Evolutionary conservation across 2,329 filamentous ascomycete species (phyloP), one percentile per base, ranked within the genome.

Genomic region (Alternaria brassicicola): DNA sequence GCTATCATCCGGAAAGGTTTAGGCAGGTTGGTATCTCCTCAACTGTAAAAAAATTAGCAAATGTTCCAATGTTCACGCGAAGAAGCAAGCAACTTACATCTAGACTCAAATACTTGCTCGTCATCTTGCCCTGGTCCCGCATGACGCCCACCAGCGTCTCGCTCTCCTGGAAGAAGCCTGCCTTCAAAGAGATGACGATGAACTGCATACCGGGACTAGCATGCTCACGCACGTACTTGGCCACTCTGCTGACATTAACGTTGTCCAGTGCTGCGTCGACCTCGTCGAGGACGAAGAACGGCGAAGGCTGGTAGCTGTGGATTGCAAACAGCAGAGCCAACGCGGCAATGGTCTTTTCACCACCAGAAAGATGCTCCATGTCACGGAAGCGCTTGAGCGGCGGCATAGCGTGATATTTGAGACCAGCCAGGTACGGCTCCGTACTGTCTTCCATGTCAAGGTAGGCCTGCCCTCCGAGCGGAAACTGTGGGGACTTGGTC

Each of bases 391-490:
- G 92, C 81, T 99, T 99, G 62, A 97, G 87, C 1, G 95, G 95
- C 19, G 95, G 95, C 93, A 98, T 99, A 62, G 95, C 96, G 76
- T 98, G 93, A 79, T 99, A 99, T 75, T 97, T 97, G 79, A 99
- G 93, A 30, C 95, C 95, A 38, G 91, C 92, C 4, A 97, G 86
- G 77, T 98, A 99, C 0, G 95, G 95, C 72, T 96, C 94, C 64
- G 97, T 93, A n/a, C 89, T 91, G 76, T 99, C 94, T 75, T 97
- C 93, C 76, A 96, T 93, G 73, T 97, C 93, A 46, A 99, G 88
- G 74, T 97, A 97, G 63, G 88, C 88, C 71, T 86, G 84, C 8
- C 95, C 95, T 68, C 95, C 95, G n/a, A 98, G 85, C 0, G 94
- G 93, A 76, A 96, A 97, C n/a, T 91, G 89, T 31, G 90, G 85